Percentiles rank a stretch among this genome's conserved stretches.
Conservation (phyloP, 2,329 filamentous ascomycete genomes). For the Neonectria magnoliae region DNA sequence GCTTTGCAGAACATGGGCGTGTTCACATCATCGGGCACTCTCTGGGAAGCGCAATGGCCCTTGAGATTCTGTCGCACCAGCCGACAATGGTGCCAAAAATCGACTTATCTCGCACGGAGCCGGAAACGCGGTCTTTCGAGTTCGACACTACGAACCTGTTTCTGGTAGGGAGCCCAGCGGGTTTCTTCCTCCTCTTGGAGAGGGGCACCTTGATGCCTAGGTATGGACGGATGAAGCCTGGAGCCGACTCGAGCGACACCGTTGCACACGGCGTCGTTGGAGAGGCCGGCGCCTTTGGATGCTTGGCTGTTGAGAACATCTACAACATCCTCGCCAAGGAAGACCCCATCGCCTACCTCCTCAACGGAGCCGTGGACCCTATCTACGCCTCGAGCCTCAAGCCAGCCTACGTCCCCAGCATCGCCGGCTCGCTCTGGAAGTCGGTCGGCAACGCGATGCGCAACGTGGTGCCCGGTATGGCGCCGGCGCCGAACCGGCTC, state of each 20-base stretch:
- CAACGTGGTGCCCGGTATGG: conserved; percentile 66
- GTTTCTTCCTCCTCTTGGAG: conserved; percentile 92
- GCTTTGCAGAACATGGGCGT: conserved; percentile 80
- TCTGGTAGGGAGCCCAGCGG: conserved; percentile 87
- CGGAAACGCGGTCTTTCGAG: conserved; percentile 75
- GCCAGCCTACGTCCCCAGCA: conserved; percentile 80
- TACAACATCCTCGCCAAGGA: conserved; percentile 86
- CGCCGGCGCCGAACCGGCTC: conserved; percentile 44
- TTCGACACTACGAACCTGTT: conserved; percentile 94
- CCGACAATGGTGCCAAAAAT: conserved; percentile 74
- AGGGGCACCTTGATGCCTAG: conserved; percentile 77
- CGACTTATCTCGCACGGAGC: conserved; percentile 52
- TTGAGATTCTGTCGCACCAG: conserved; percentile 90
- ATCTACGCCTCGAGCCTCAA: conserved; percentile 81
- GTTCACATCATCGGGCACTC: conserved; percentile 96
- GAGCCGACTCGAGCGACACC: conserved; percentile 71
- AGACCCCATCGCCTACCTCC: conserved; percentile 85
- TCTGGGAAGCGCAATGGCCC: conserved; percentile 91
- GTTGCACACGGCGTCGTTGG: conserved; percentile 72
- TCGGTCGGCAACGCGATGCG: conserved; percentile 71
- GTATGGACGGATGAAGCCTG: conserved; percentile 78
- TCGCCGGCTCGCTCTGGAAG: conserved; percentile 71
- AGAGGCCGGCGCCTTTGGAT: conserved; percentile 84
- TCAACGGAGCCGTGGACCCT: conserved; percentile 90
- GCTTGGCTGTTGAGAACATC: conserved; percentile 92